A percentile compares a stretch with the other conserved stretches of the same genome.
Conservation (phyloP, 192 early-diverging fungal species). For the Radiomyces spectabilis region DNA sequence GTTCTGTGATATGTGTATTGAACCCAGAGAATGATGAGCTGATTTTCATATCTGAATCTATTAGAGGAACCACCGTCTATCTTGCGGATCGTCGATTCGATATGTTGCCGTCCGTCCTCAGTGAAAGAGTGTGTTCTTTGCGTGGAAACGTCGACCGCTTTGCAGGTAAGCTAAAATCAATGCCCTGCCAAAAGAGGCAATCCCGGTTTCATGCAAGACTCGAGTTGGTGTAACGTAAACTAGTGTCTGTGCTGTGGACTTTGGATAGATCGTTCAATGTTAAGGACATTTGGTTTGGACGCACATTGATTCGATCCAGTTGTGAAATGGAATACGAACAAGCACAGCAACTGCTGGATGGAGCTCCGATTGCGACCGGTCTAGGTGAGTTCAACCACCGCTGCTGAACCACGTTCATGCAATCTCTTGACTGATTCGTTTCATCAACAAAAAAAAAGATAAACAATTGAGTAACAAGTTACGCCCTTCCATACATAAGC, state of each 20-base stretch:
- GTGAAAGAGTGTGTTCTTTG: slow-evolving; percentile 66
- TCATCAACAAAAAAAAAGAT: too few species aligned
- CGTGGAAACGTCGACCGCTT: slow-evolving; percentile 58
- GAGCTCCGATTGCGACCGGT: slow-evolving; percentile 30
- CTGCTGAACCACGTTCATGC: too few species aligned
- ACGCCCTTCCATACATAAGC: not conserved
- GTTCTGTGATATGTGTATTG: too few species aligned
- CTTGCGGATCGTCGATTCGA: slow-evolving; percentile 75
- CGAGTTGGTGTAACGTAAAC: too few species aligned
- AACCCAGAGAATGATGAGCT: not conserved
- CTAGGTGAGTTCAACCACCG: slow-evolving; percentile 15
- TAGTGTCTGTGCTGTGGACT: slow-evolving; percentile 64
- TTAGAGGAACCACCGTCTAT: slow-evolving; percentile 68
- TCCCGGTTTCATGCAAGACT: too few species aligned
- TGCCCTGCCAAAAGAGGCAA: too few species aligned
- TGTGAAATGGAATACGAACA: slow-evolving; percentile 74
- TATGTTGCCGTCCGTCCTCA: slow-evolving; percentile 69
- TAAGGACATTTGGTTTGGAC: slow-evolving; percentile 62
- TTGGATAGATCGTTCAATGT: slow-evolving; percentile 47
- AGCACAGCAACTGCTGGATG: slow-evolving; percentile 64
- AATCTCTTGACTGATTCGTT: too few species aligned
- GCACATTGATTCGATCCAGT: slow-evolving; percentile 63
- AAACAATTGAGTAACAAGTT: not conserved
- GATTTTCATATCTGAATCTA: not conserved
- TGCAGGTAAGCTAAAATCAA: slow-evolving; percentile 50